phyloP scores from a whole-genome alignment of 192 early-diverging fungal genomes.

The Chytriomyces hyalinus region DNA sequence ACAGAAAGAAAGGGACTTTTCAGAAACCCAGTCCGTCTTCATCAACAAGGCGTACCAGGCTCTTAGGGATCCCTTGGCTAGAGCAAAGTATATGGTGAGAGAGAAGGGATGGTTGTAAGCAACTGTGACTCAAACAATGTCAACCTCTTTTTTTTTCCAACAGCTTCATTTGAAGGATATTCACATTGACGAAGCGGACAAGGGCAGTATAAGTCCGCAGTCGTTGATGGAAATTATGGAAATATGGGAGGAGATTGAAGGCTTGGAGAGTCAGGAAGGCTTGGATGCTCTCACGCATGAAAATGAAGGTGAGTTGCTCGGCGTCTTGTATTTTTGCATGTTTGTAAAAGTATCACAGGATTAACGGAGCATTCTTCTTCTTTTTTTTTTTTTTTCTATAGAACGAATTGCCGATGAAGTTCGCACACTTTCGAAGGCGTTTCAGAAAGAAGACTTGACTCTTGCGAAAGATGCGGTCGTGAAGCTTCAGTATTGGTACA shows the following conservation, averaged over 20 bases:
- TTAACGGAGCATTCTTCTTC: no score
- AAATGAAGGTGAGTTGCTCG: slow-evolving; percentile 63
- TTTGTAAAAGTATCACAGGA: background rate
- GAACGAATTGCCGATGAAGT: slow-evolving; percentile 57
- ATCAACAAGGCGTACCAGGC: slow-evolving; percentile 88
- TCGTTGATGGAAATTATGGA: slow-evolving; percentile 85
- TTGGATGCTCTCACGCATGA: slow-evolving; percentile 60
- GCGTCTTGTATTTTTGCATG: background rate
- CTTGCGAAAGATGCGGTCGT: slow-evolving; percentile 68
- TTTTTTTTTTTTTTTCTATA: slow-evolving; percentile 21
- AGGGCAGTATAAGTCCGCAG: slow-evolving; percentile 54
- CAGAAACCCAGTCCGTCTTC: slow-evolving; percentile 76
- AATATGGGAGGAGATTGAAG: slow-evolving; percentile 75
- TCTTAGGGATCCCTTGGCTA: slow-evolving; percentile 75
- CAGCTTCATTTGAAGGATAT: slow-evolving; percentile 63
- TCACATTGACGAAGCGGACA: slow-evolving; percentile 66
- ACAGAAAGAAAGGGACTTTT: slow-evolving; percentile 68
- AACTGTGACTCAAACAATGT: background rate
- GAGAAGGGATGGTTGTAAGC: background rate
- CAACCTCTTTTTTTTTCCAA: background rate
- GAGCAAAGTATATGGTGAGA: slow-evolving; percentile 77
- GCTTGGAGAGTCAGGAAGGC: slow-evolving; percentile 66
- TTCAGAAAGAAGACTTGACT: slow-evolving; percentile 56
- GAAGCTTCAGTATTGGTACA: slow-evolving; percentile 80
- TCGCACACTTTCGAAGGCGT: slow-evolving; percentile 57